Evolutionary conservation across 202 grass and related monocot genomes (phyloP).

Genomic region (Saccharum hybrid): DNA sequence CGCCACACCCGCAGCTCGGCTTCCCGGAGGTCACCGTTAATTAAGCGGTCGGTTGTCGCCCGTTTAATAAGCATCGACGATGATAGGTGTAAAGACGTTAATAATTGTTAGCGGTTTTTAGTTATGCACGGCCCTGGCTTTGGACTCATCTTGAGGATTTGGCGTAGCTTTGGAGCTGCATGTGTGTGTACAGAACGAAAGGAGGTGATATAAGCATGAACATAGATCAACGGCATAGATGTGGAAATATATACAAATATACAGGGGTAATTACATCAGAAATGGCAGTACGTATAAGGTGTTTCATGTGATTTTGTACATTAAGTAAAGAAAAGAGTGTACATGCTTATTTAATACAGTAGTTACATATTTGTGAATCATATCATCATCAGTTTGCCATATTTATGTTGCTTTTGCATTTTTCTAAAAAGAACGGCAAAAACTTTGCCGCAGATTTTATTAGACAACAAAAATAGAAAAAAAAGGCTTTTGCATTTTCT

Average conservation of each 20-base stretch:
- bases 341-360: slow-evolving; percentile 21
- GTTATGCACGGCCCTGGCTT: slow-evolving; percentile 49
- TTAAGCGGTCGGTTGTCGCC: slow-evolving; percentile 4
- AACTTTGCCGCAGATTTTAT: no score
- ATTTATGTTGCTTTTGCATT: not conserved
- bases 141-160: slow-evolving; percentile 52
- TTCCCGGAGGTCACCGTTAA: slow-evolving; percentile 69
- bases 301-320: slow-evolving; percentile 45
- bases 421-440: no score
- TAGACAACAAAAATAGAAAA: no score
- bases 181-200: slow-evolving; percentile 36
- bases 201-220: not conserved
- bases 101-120: slow-evolving; percentile 52
- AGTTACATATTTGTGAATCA: not conserved
- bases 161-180: slow-evolving; percentile 49
- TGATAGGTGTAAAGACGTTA: slow-evolving; percentile 28
- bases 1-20: slow-evolving; percentile 59
- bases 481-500: not conserved
- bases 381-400: not conserved
- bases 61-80: slow-evolving; percentile 27
- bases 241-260: slow-evolving; percentile 1
- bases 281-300: slow-evolving; percentile 1
- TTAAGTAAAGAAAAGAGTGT: slow-evolving; percentile 34
- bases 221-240: slow-evolving; percentile 37
- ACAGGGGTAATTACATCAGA: not conserved